phyloP scores from a whole-genome alignment of 2,329 filamentous ascomycete species.

The Stenocarpella maydis region DNA sequence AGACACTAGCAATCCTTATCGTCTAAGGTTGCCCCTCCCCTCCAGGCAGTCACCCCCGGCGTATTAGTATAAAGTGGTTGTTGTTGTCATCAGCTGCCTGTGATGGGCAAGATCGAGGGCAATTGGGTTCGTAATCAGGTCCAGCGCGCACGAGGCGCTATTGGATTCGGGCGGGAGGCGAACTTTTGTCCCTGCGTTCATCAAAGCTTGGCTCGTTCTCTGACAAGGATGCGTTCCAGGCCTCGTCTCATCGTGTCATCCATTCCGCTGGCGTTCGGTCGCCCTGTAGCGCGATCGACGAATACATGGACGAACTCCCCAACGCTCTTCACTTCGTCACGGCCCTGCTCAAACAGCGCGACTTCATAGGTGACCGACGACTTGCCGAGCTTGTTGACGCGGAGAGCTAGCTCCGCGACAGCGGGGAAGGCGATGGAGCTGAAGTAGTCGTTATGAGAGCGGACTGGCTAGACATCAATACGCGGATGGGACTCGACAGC shows the following conservation, averaged over 20 bases:
- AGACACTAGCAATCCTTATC: conserved; percentile 3
- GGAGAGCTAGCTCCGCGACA: conserved; percentile 80
- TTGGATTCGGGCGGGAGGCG: background rate
- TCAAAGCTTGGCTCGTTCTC: conserved; percentile 41
- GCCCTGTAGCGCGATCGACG: conserved; percentile 76
- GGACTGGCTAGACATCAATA: conserved; percentile 55
- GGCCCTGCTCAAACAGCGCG: conserved; percentile 80
- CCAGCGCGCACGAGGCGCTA: conserved; percentile 20
- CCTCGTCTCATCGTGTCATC: conserved; percentile 63
- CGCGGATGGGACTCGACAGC: background rate
- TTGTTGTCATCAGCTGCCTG: background rate
- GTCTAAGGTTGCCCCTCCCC: background rate
- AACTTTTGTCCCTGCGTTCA: background rate
- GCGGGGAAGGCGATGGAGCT: conserved; percentile 82
- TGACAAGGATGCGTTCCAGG: conserved; percentile 62
- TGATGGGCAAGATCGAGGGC: background rate
- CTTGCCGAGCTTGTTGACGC: conserved; percentile 84
- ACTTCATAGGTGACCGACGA: conserved; percentile 92
- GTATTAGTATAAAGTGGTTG: background rate
- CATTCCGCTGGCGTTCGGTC: conserved; percentile 74
- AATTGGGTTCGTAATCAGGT: background rate
- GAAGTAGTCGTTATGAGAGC: conserved; percentile 87
- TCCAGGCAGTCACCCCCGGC: background rate
- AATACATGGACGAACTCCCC: conserved; percentile 86
- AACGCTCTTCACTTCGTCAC: conserved; percentile 80